These are phyloP conservation scores for Cyberlindnera bimundalis DNA, from an alignment of 805 yeast genomes.

Conservation along the genomic window DNA sequence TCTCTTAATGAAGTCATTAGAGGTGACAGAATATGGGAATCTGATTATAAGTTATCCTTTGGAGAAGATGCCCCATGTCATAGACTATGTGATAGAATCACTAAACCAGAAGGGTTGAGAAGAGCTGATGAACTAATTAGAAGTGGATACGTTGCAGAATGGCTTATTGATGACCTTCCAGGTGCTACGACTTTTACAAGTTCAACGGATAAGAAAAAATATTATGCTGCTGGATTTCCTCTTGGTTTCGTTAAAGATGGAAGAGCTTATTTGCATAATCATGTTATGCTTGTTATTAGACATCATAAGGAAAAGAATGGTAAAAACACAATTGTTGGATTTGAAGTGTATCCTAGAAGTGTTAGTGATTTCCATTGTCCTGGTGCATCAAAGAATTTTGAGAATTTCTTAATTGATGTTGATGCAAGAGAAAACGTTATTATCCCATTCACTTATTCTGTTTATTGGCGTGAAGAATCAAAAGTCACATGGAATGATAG, in stretches of 20 bases:
- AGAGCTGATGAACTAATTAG: slow-evolving; percentile 60
- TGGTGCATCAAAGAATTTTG: slow-evolving; percentile 59
- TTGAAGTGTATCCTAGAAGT: slow-evolving; percentile 85
- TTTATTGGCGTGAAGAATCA: slow-evolving; percentile 82
- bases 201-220: slow-evolving; percentile 54
- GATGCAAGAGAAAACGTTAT: slow-evolving; percentile 36
- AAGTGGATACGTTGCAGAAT: slow-evolving; percentile 73
- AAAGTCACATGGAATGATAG: slow-evolving; percentile 62
- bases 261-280: slow-evolving; percentile 69
- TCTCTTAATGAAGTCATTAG: slow-evolving; percentile 74
- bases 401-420: slow-evolving; percentile 51
- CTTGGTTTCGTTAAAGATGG: slow-evolving; percentile 65
- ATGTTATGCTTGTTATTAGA: slow-evolving; percentile 75
- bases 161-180: slow-evolving; percentile 81
- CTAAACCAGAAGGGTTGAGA: slow-evolving; percentile 46
- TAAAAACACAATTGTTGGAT: slow-evolving; percentile 70
- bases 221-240: slow-evolving; percentile 85
- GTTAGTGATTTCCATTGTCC: slow-evolving; percentile 69
- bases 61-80: slow-evolving; percentile 64
- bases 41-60: slow-evolving; percentile 63
- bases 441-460: slow-evolving; percentile 80
- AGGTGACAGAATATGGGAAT: slow-evolving; percentile 78
- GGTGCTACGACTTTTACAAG: slow-evolving; percentile 81
- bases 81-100: slow-evolving; percentile 63
- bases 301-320: slow-evolving; percentile 51